Conservation (phyloP, 805 yeast genomes). For the Saccharomycopsis babjevae region DNA sequence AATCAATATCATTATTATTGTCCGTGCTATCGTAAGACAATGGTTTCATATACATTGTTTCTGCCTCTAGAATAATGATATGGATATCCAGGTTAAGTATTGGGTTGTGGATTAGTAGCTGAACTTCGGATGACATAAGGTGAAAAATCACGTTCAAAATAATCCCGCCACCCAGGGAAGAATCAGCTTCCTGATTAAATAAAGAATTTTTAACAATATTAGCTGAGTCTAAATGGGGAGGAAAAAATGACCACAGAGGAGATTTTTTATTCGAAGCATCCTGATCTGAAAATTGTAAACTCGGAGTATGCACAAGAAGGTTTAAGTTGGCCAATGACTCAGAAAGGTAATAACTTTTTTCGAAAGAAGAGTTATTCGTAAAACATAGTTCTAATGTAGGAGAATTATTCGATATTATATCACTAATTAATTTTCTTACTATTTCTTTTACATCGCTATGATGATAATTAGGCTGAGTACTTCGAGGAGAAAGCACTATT, state of each 20-base stretch:
- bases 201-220: background rate
- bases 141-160: slow-evolving; percentile 43
- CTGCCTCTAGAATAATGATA: slow-evolving; percentile 35
- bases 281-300: background rate
- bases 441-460: slow-evolving; percentile 15
- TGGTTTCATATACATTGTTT: slow-evolving; percentile 38
- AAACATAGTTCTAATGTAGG: slow-evolving; percentile 27
- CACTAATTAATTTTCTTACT: slow-evolving; percentile 30
- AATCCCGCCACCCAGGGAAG: slow-evolving; percentile 27
- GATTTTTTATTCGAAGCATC: background rate
- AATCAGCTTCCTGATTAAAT: background rate
- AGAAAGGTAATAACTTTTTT: slow-evolving; percentile 22
- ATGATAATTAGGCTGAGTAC: slow-evolving; percentile 1
- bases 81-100: slow-evolving; percentile 35
- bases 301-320: slow-evolving; percentile 1
- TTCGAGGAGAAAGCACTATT: background rate
- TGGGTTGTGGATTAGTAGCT: slow-evolving; percentile 46
- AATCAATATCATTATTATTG: slow-evolving; percentile 8
- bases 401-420: slow-evolving; percentile 30
- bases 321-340: slow-evolving; percentile 23
- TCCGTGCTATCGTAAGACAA: slow-evolving; percentile 34
- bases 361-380: slow-evolving; percentile 20
- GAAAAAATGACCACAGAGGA: background rate
- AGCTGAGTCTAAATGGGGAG: background rate
- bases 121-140: slow-evolving; percentile 43